phyloP scores from a whole-genome alignment of 2,329 filamentous ascomycete genomes.

The Orbilia ellipsospora region DNA sequence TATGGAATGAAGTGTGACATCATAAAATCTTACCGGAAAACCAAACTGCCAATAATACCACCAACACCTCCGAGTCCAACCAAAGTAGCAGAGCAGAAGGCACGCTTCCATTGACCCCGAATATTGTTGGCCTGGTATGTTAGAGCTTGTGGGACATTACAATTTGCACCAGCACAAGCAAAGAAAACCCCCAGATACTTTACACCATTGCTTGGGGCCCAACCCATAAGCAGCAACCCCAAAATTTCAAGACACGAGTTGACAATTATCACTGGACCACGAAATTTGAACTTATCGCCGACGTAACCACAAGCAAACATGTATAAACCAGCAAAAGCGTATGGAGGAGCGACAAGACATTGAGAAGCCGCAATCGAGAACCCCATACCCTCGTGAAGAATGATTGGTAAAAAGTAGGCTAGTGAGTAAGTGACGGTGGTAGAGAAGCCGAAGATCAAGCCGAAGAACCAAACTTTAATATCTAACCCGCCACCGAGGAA shows the following conservation, averaged over 20 bases:
- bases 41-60: slow-evolving; percentile 78
- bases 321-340: slow-evolving; percentile 72
- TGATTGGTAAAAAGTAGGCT: slow-evolving; percentile 81
- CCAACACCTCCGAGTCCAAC: slow-evolving; percentile 82
- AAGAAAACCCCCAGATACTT: slow-evolving; percentile 82
- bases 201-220: slow-evolving; percentile 68
- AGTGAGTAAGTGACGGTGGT: slow-evolving; percentile 80
- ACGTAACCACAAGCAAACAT: slow-evolving; percentile 72
- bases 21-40: slow-evolving; percentile 69
- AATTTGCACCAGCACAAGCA: slow-evolving; percentile 79
- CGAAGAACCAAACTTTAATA: slow-evolving; percentile 61
- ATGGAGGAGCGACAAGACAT: slow-evolving; percentile 78
- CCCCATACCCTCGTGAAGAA: slow-evolving; percentile 72
- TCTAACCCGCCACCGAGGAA: slow-evolving; percentile 67
- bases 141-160: slow-evolving; percentile 79
- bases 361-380: slow-evolving; percentile 74
- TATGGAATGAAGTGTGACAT: not conserved
- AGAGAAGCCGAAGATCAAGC: slow-evolving; percentile 71
- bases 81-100: slow-evolving; percentile 79
- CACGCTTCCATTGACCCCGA: slow-evolving; percentile 87
- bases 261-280: slow-evolving; percentile 74
- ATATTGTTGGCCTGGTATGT: slow-evolving; percentile 90
- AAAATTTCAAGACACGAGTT: slow-evolving; percentile 75
- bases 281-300: slow-evolving; percentile 74
- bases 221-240: slow-evolving; percentile 79